These are phyloP conservation scores for Xylaria bambusicola DNA, from an alignment of 495 filamentous ascomycete species.

Conservation along the genomic window DNA sequence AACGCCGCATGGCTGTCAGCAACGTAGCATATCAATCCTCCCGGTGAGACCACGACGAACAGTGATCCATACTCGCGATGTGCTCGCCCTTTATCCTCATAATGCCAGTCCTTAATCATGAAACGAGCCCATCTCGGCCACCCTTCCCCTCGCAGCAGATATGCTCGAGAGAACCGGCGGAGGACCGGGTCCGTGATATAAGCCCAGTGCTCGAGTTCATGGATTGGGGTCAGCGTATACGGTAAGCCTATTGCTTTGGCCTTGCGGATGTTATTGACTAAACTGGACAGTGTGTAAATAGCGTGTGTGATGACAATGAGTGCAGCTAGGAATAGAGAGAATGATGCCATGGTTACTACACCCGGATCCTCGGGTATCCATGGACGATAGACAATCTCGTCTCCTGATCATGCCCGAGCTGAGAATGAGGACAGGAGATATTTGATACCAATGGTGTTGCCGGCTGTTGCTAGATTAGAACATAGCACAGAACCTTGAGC, in stretches of 20 bases:
- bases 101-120: slow-evolving; percentile 30
- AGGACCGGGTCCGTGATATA: not conserved
- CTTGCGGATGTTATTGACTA: not conserved
- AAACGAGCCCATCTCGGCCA: slow-evolving; percentile 31
- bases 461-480: not conserved
- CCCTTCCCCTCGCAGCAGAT: slow-evolving; percentile 12
- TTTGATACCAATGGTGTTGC: not conserved
- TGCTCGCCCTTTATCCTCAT: slow-evolving; percentile 28
- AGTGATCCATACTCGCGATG: slow-evolving; percentile 27
- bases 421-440: not conserved
- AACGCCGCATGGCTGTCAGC: not conserved
- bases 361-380: not conserved
- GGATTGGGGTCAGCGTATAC: not conserved
- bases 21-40: not conserved
- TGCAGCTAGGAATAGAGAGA: not conserved
- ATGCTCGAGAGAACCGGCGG: not conserved
- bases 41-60: slow-evolving; percentile 22
- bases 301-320: not conserved
- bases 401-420: not conserved
- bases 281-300: not conserved
- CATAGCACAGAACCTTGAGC: not conserved
- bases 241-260: not conserved
- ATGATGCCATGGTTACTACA: not conserved
- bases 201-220: not conserved
- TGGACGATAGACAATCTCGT: not conserved